Base-by-base conservation (phyloP, 768 basidiomycete species). In the Boletus reticulatus region DNA sequence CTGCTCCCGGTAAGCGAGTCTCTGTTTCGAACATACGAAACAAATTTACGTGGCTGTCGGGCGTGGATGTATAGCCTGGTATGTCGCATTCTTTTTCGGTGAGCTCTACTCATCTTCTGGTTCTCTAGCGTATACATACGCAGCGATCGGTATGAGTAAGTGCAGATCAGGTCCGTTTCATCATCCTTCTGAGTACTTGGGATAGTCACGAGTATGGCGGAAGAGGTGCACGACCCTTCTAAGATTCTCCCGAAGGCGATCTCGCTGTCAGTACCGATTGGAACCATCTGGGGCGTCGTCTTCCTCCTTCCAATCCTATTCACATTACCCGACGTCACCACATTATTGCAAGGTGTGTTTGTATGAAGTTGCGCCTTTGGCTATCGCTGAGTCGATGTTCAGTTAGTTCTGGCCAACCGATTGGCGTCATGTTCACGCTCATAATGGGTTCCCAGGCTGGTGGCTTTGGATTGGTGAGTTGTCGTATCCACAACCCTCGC, bases 241-340 rank as follows among this genome's bases (percentile, higher is more conserved):
- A 60, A 73, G 12, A 76, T 84, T 50, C 76, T 87, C 11, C 85
- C 85, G 0, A 70, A 69, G 42, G 84, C 84, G 1, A 76, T 87
- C 27, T 71, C 76, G 11, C 78, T 77, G 72, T 80, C 80, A 1
- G 70, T 84, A 34, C 82, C 82, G 0, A 82, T 83, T 48, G 77
- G 80, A 9, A 69, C 79, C 24, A 59, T 84, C 11, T 70, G 68
- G 20, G 85, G 85, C 0, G 57, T 87, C 2, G 41, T 82, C 7
- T 86, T 80, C 63, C 72, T 86, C 50, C 77, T 87, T 4, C 85
- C 86, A 0, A 81, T 88, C 38, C 69, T 83, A 27, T 87, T 87
- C 59, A 86, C 86, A 10, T 69, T 87, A 6, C 85, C 85, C 4
- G 84, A 83, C 57, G 76, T 84, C 45, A 34, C 67, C 6, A 79